Evolutionary conservation across 192 early-diverging fungal genomes (phyloP), one percentile per base, ranked within the genome.

Genomic region (Obelidium mucronatum): DNA sequence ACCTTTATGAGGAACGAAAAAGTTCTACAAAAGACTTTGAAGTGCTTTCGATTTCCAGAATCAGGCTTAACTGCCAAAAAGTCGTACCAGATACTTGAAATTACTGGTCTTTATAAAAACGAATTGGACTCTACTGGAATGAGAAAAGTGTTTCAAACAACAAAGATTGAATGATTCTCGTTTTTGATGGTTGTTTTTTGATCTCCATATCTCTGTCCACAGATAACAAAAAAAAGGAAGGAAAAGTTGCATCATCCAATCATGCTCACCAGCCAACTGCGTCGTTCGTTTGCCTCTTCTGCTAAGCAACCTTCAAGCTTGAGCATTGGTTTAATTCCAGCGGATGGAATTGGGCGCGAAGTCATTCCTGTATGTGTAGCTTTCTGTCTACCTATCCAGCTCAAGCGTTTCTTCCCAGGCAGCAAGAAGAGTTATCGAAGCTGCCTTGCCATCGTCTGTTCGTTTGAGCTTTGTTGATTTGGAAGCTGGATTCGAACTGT

Each of bases 321-420:
- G 44, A 96, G 89, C 53, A 94, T 98, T 74, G 96, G 94, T 17
- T 86, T 99, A 70, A 94, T 98, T 78, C 97, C 96, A 15, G 96
- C 94, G 39, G 97, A 99, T 82, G 96, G 97, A 60, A 99, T 99
- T 71, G 96, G 96, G 67, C 86, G 88, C 63, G 97, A 99, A 86
- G 97, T 97, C 75, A 94, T 96, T 67, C 96, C 96, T n/a, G 91
- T 91, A 83, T 52, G 76, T 77, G 33, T n/a, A 3, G 0, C 13
- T 15, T 44, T 11, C 40, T 39, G 40, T 34, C 58, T 33, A 67
- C 44, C 48, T 36, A 28, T 37, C 42, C 6, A 39, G 2, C 36
- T 30, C n/a, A 36, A 11, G 37, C 26, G n/a, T 28, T 66, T 62
- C n/a, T 19, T 56, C 70, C 34, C 79, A 93, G 92, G 95, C 95